Conservation (phyloP, 108 stramenopile species). For the Licmophora abbreviata region DNA sequence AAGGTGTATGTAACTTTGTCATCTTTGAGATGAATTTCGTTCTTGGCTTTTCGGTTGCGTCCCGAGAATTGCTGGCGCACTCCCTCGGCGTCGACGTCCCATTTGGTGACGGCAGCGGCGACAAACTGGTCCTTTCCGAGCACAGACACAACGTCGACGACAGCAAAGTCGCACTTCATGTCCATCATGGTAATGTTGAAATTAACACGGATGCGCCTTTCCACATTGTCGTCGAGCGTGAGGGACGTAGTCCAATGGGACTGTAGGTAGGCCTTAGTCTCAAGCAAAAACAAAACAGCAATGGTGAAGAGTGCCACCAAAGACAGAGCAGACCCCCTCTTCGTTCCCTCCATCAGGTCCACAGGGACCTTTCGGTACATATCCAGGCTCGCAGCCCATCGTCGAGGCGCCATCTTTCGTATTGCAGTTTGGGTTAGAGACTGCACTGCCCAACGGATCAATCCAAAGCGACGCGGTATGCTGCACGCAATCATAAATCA, state of each 20-base stretch:
- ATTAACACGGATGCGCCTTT: conserved; percentile 49
- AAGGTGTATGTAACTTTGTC: conserved; percentile 58
- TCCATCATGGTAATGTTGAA: conserved; percentile 92
- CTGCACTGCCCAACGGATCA: no score
- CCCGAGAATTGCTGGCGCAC: conserved; percentile 70
- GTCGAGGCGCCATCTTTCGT: neutral
- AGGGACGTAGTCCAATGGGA: conserved; percentile 31
- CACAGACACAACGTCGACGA: conserved; percentile 63
- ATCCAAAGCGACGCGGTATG: no score
- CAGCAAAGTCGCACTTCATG: conserved; percentile 76
- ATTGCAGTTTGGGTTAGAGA: no score
- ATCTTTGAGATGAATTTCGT: conserved; percentile 56
- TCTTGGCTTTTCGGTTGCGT: conserved; percentile 79
- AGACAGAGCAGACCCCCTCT: conserved; percentile 59
- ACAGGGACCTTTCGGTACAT: conserved; percentile 82
- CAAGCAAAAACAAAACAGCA: conserved; percentile 66
- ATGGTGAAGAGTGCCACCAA: conserved; percentile 56
- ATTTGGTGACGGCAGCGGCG: conserved; percentile 88
- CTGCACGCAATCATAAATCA: no score
- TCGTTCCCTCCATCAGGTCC: conserved; percentile 67
- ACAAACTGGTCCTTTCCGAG: conserved; percentile 95
- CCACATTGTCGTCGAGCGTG: conserved; percentile 54
- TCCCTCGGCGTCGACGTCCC: conserved; percentile 86
- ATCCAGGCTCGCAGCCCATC: conserved; percentile 48
- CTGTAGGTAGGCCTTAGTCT: conserved; percentile 78